A percentile compares a stretch with the other conserved stretches of the same genome.
phyloP scores from a whole-genome alignment of 2,329 filamentous ascomycete species.

The Alternaria angustiovoidea region DNA sequence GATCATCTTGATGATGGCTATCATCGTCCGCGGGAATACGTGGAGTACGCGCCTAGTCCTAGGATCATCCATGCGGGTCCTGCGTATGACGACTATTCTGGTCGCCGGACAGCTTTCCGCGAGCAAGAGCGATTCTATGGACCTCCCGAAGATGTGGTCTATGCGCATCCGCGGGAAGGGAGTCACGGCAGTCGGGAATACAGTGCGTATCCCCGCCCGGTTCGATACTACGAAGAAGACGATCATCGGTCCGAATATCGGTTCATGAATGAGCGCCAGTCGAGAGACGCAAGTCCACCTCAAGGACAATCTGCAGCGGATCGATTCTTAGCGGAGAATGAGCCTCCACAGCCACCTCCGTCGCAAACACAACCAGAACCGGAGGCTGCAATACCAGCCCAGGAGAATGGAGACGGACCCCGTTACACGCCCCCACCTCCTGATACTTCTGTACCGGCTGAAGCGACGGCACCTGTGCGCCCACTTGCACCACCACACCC shows the following conservation, averaged over 20 bases:
- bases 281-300: constrained; percentile 31
- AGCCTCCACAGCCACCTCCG: constrained; percentile 19
- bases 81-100: constrained; percentile 42
- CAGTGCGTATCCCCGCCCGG: constrained; percentile 35
- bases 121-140: constrained; percentile 44
- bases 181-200: constrained; percentile 37
- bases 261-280: constrained; percentile 30
- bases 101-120: constrained; percentile 42
- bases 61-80: constrained; percentile 38
- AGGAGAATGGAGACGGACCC: constrained; percentile 39
- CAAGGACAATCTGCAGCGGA: constrained; percentile 43
- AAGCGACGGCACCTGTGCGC: constrained; percentile 22
- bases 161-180: constrained; percentile 40
- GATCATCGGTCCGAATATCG: constrained; percentile 33
- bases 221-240: constrained; percentile 41
- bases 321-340: constrained; percentile 45
- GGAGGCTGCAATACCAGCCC: constrained; percentile 23
- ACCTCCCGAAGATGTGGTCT: constrained; percentile 38
- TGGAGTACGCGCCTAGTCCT: constrained; percentile 41
- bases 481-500: constrained; percentile 31
- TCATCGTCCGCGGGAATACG: constrained; percentile 35
- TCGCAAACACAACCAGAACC: constrained; percentile 22
- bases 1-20: constrained; percentile 42
- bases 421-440: constrained; percentile 42
- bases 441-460: constrained; percentile 23